A percentile compares a stretch with the other conserved stretches of the same genome.
Conservation (phyloP, 2,329 filamentous ascomycete genomes). For the Clathrospora elynae region DNA sequence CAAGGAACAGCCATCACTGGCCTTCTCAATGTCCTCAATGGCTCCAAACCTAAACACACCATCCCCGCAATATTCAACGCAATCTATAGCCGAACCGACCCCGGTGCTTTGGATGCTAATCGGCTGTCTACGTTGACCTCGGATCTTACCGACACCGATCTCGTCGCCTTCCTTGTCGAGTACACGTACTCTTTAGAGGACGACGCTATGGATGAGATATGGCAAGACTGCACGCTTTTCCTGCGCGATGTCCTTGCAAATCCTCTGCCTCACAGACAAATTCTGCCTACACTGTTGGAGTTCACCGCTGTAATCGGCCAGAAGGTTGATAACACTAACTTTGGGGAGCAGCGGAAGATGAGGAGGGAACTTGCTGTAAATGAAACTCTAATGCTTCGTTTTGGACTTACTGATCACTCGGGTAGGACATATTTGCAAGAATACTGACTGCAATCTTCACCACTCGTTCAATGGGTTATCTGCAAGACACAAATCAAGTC, state of each 20-base stretch:
- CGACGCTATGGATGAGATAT: constrained; percentile 97
- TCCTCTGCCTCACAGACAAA: constrained; percentile 92
- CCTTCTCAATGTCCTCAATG: constrained; percentile 87
- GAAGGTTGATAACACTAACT: constrained; percentile 97
- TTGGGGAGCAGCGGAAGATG: constrained; percentile 93
- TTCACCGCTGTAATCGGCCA: constrained; percentile 89
- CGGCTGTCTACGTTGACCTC: constrained; percentile 89
- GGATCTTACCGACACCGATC: constrained; percentile 78
- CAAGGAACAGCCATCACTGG: constrained; percentile 74
- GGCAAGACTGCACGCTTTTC: constrained; percentile 91
- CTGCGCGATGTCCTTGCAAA: constrained; percentile 88
- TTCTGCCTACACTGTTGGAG: constrained; percentile 81
- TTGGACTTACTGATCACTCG: constrained; percentile 3
- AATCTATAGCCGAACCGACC: constrained; percentile 92
- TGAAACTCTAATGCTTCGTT: constrained; percentile 28
- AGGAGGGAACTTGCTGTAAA: constrained; percentile 83
- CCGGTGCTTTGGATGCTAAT: constrained; percentile 73
- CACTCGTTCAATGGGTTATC: constrained; percentile 76
- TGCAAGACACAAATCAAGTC: constrained; percentile 59
- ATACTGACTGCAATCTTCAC: constrained; percentile 94
- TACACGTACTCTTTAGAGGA: constrained; percentile 91
- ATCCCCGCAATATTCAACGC: constrained; percentile 95
- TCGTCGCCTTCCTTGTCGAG: constrained; percentile 87
- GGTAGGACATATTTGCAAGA: constrained; percentile 82
- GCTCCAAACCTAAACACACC: constrained; percentile 86